Conservation (phyloP, 2,329 filamentous ascomycete genomes). For the Phoma sp. region DNA sequence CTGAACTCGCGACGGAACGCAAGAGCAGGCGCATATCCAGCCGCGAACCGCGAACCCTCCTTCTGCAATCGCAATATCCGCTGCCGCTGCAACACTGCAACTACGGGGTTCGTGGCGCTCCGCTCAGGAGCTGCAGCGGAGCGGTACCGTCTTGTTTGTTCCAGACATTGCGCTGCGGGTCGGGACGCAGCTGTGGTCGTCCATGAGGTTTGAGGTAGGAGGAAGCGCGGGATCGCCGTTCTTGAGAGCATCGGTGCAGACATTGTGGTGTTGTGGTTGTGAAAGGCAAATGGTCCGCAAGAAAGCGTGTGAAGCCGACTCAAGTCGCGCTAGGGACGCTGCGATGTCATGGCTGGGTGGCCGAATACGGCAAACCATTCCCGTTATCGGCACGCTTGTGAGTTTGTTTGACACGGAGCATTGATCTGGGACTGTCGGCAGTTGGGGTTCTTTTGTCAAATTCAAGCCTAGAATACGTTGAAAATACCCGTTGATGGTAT, state of each 20-base stretch:
- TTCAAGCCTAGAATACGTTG: not conserved
- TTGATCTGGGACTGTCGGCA: not conserved
- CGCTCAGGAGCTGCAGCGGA: slow-evolving; percentile 21
- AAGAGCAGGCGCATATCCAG: slow-evolving; percentile 10
- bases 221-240: slow-evolving; percentile 46
- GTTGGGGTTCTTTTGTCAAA: not conserved
- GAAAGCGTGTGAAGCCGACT: slow-evolving; percentile 12
- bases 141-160: slow-evolving; percentile 26
- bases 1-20: slow-evolving; percentile 63
- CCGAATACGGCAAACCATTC: slow-evolving; percentile 29
- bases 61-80: slow-evolving; percentile 10
- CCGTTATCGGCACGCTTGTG: slow-evolving; percentile 9
- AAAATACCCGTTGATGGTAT: not conserved
- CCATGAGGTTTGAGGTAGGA: slow-evolving; percentile 49
- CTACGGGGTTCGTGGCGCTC: slow-evolving; percentile 16
- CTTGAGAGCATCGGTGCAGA: slow-evolving; percentile 29
- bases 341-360: slow-evolving; percentile 22
- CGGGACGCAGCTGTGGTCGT: slow-evolving; percentile 31
- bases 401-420: not conserved
- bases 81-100: slow-evolving; percentile 17
- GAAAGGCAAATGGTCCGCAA: slow-evolving; percentile 11
- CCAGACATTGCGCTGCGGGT: slow-evolving; percentile 22
- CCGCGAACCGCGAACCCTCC: slow-evolving; percentile 4
- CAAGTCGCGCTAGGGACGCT: slow-evolving; percentile 3
- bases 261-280: slow-evolving; percentile 35